Conservation (phyloP, 306 rosid genomes). For the Dalbergia oliveri region DNA sequence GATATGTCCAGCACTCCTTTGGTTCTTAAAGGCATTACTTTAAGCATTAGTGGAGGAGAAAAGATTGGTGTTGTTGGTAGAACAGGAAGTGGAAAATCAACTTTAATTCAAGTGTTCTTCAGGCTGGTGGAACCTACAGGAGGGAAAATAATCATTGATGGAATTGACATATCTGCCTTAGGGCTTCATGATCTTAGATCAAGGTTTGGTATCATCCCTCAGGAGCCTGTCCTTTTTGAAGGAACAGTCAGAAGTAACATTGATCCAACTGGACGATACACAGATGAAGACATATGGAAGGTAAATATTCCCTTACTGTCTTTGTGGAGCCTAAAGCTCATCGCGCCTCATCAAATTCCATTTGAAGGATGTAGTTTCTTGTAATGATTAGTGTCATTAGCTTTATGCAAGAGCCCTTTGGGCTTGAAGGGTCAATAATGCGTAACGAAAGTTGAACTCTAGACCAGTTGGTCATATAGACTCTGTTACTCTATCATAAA, state of each 20-base stretch:
- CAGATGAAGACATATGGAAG: constrained; percentile 98
- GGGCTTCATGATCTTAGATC: constrained; percentile 98
- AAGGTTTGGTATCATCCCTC: constrained; percentile 95
- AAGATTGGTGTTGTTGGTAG: constrained; percentile 95
- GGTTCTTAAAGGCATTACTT: constrained; percentile 88
- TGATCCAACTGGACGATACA: constrained; percentile 73
- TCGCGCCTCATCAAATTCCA: background rate
- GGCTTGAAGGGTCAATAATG: no score
- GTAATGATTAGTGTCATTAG: background rate
- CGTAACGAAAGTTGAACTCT: no score
- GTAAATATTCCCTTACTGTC: constrained; percentile 44
- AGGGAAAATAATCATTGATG: constrained; percentile 86
- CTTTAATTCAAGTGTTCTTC: constrained; percentile 90
- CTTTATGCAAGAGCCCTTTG: no score
- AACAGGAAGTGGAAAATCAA: constrained; percentile 95
- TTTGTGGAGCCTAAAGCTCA: background rate
- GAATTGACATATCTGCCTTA: constrained; percentile 68
- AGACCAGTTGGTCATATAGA: background rate
- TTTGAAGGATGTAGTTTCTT: background rate
- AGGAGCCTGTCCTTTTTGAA: constrained; percentile 97
- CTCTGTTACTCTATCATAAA: no score
- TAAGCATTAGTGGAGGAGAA: constrained; percentile 87
- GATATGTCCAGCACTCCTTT: constrained; percentile 93
- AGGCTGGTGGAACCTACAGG: constrained; percentile 96
- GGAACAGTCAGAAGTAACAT: constrained; percentile 93